phyloP scores from a whole-genome alignment of 495 filamentous ascomycete genomes.

The Lasiosphaeria ovina region DNA sequence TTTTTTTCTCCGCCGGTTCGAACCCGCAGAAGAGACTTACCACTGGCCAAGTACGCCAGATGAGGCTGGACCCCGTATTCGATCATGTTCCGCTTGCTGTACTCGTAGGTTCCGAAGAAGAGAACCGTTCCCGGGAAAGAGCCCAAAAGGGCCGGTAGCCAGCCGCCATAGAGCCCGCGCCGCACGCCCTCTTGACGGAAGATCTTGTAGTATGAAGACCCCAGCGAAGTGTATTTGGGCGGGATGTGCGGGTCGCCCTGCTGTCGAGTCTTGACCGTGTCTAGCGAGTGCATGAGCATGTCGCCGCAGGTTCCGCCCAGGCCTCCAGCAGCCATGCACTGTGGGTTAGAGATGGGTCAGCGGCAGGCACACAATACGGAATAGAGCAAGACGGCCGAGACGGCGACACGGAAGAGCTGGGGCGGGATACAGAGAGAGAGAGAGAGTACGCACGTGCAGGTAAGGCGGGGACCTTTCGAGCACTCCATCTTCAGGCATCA shows the following conservation, averaged over 20 bases:
- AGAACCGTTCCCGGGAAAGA: constrained; percentile 92
- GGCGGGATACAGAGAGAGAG: neutral
- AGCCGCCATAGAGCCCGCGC: constrained; percentile 89
- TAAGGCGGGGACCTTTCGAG: constrained; percentile 44
- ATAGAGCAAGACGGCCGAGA: too few species aligned
- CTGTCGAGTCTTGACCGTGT: constrained; percentile 98
- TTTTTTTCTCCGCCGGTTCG: neutral
- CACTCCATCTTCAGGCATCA: constrained; percentile 44
- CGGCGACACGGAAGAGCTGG: neutral
- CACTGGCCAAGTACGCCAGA: constrained; percentile 80
- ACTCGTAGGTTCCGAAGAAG: constrained; percentile 96
- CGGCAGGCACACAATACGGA: neutral
- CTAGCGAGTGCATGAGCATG: constrained; percentile 97
- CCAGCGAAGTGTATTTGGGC: constrained; percentile 85
- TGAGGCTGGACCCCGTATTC: constrained; percentile 75
- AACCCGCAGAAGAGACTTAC: constrained; percentile 39
- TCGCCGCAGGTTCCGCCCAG: constrained; percentile 88
- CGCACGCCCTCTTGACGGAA: constrained; percentile 86
- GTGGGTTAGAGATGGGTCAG: constrained; percentile 21
- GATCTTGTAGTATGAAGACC: constrained; percentile 86
- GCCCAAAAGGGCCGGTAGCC: constrained; percentile 82
- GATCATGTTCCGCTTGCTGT: constrained; percentile 84
- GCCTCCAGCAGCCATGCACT: constrained; percentile 95
- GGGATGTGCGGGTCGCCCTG: constrained; percentile 92
- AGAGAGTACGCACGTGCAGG: constrained; percentile 38